Evolutionary conservation across 1,139 yeast species (phyloP).

Genomic region (Arxiozyma telluris): DNA sequence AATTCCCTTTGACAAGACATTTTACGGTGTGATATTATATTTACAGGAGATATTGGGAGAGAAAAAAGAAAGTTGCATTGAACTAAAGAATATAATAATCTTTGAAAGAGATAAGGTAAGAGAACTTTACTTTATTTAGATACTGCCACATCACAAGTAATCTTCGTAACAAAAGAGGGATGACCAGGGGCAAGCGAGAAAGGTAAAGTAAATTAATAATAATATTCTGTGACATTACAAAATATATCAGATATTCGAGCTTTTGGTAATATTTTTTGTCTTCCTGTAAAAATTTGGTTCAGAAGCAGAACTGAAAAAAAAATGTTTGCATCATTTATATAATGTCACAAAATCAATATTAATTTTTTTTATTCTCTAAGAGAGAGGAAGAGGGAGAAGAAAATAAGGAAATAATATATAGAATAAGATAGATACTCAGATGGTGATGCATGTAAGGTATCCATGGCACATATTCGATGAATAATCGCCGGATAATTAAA

Average conservation of each 20-base stretch:
- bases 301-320: constrained; percentile 32
- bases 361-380: not conserved
- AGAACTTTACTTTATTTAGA: no score
- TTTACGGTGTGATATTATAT: no score
- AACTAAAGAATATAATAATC: no score
- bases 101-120: not conserved
- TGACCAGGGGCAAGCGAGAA: not conserved
- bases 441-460: constrained; percentile 32
- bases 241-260: constrained; percentile 2
- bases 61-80: no score
- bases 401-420: constrained; percentile 2
- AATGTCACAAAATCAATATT: not conserved
- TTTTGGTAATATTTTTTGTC: constrained; percentile 28
- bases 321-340: constrained; percentile 26
- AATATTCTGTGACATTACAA: not conserved
- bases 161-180: no score
- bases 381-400: not conserved
- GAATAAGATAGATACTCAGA: constrained; percentile 19
- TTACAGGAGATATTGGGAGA: no score
- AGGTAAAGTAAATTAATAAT: no score
- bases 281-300: constrained; percentile 27
- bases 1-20: no score
- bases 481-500: constrained; percentile 31
- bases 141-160: not conserved
- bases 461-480: constrained; percentile 32